phyloP scores from a whole-genome alignment of 306 rosid species.

The Castanea sativa region DNA sequence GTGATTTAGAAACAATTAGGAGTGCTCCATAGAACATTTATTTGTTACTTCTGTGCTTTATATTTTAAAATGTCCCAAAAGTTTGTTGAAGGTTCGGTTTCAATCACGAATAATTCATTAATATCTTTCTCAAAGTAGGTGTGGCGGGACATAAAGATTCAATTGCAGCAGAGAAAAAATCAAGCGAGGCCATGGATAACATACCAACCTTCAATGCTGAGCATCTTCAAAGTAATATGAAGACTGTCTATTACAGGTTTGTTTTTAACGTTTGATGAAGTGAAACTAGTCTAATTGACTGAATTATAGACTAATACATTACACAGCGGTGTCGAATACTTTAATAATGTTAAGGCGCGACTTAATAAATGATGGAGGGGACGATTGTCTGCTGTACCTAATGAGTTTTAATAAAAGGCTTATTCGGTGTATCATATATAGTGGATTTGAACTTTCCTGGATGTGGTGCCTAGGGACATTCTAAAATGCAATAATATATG shows the following conservation, averaged over 20 bases:
- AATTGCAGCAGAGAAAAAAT: slow-evolving; percentile 60
- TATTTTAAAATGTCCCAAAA: too few relatives aligned
- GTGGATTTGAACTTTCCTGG: too few relatives aligned
- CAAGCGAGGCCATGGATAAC: slow-evolving; percentile 49
- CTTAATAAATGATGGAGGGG: not conserved
- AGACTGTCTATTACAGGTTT: slow-evolving; percentile 81
- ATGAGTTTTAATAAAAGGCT: not conserved
- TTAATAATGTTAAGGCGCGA: not conserved
- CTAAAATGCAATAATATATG: not conserved
- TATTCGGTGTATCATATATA: not conserved
- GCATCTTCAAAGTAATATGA: slow-evolving; percentile 88
- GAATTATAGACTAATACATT: not conserved
- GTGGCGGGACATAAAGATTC: slow-evolving; percentile 67
- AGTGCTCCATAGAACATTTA: too few relatives aligned
- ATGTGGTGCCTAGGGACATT: too few relatives aligned
- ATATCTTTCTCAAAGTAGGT: slow-evolving; percentile 13
- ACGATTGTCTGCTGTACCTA: not conserved
- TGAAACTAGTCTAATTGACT: not conserved
- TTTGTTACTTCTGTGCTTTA: too few relatives aligned
- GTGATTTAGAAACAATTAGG: too few relatives aligned
- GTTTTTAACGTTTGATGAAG: slow-evolving; percentile 14
- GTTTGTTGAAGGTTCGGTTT: too few relatives aligned
- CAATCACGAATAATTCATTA: too few relatives aligned
- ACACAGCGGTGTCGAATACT: too few relatives aligned
- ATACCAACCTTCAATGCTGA: slow-evolving; percentile 72